phyloP scores from a whole-genome alignment of 306 rosid genomes.

The Prunus mume region DNA sequence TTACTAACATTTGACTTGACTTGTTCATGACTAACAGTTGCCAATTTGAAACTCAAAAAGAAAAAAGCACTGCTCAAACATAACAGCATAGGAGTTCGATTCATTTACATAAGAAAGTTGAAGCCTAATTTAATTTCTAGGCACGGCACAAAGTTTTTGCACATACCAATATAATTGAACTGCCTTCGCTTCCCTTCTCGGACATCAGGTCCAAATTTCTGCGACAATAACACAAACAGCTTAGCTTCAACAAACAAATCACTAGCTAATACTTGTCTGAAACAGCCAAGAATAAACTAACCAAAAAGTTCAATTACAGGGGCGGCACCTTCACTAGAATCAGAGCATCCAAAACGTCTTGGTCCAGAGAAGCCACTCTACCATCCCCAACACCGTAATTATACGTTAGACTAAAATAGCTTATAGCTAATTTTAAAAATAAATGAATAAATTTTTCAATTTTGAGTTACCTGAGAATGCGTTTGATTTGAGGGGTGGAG shows the following conservation, averaged over 20 bases:
- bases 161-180: constrained; percentile 80
- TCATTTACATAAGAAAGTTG: not conserved
- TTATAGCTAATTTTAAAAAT: not conserved
- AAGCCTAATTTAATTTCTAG: too few species aligned
- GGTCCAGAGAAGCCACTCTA: constrained; percentile 63
- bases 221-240: constrained; percentile 59
- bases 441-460: not conserved
- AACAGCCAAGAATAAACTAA: constrained; percentile 24
- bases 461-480: constrained; percentile 52
- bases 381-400: not conserved
- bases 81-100: not conserved
- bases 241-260: constrained; percentile 41
- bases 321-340: constrained; percentile 64
- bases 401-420: not conserved
- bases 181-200: constrained; percentile 96
- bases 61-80: too few species aligned
- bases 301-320: constrained; percentile 15
- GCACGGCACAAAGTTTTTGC: not conserved
- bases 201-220: constrained; percentile 78
- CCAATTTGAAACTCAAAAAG: too few species aligned
- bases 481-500: constrained; percentile 74
- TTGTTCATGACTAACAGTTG: not conserved
- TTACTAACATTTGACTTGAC: not conserved
- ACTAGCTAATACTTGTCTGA: not conserved
- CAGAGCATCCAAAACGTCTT: constrained; percentile 63